Base-by-base conservation (phyloP, 1,284 basidiomycete genomes). In the Moniliella sp. region DNA sequence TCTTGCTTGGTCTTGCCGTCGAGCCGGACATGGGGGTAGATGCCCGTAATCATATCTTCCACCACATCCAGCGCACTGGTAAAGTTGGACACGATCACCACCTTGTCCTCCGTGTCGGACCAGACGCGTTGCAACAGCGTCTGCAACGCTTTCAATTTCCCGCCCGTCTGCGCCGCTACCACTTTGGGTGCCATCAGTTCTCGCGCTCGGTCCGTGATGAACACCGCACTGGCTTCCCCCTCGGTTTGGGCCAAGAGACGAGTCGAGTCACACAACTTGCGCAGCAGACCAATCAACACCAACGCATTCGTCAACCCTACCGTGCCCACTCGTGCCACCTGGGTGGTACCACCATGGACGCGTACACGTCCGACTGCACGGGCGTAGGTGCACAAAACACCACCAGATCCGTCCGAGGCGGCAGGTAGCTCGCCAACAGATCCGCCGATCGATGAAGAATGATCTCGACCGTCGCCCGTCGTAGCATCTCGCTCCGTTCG, bases 211-310 rank as follows among this genome's bases (percentile, higher is more conserved):
- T 23, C 21, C n/a, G 21, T 7, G 21, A 23, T 23, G n/a, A n/a
- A n/a, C n/a, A n/a, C n/a, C n/a, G n/a, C n/a, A n/a, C n/a, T n/a
- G n/a, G n/a, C n/a, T n/a, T n/a, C n/a, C 21, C n/a, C 21, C 8
- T 23, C 21, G 8, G 21, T 23, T n/a, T n/a, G n/a, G n/a, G n/a
- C n/a, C 15, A 94, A 65, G 12, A 94, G 66, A 37, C 83, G 74
- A 0, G 88, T 86, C 43, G 83, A 82, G 53, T 82, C 94, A 65
- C 81, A 84, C 38, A 94, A 72, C 66, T 93, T 91, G 14, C 77
- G 78, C 30, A 64, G 43, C 2, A 57, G 29, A 7, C 43, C 44
- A 25, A 64, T 54, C 25, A 58, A 42, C 8, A 45, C 32, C 2
- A 63, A 42, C 18, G 47, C 46, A 15, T 46, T 44, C n/a, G n/a